Percentiles rank a stretch among this genome's conserved stretches.
These are phyloP conservation scores for Hebeloma cylindrosporum DNA, from an alignment of 768 basidiomycete genomes.

Conservation along the genomic window DNA sequence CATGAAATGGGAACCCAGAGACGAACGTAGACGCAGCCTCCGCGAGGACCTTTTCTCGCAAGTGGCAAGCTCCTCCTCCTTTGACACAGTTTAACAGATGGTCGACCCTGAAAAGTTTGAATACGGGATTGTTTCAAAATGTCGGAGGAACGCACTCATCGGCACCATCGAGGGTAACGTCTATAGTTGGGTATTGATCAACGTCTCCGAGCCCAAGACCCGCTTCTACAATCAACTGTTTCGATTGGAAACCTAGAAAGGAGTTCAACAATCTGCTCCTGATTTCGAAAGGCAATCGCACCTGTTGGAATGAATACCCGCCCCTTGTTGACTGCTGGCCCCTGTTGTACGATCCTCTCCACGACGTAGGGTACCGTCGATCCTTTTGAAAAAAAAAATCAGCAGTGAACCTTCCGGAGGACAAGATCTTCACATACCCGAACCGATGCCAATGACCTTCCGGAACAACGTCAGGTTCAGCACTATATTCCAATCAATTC, in stretches of 20 bases:
- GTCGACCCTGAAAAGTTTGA: constrained; percentile 66
- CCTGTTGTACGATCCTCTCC: constrained; percentile 88
- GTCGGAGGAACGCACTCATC: constrained; percentile 71
- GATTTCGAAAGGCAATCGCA: constrained; percentile 25
- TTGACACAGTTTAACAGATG: constrained; percentile 88
- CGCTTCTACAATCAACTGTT: constrained; percentile 85
- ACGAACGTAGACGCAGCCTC: constrained; percentile 88
- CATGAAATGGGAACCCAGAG: constrained; percentile 3
- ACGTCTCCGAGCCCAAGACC: constrained; percentile 83
- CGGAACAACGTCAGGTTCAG: background rate
- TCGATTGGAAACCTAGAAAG: constrained; percentile 83
- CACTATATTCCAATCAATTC: background rate
- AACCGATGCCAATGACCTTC: constrained; percentile 89
- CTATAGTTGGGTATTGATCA: constrained; percentile 83
- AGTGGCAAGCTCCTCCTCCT: constrained; percentile 94
- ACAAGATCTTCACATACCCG: constrained; percentile 47
- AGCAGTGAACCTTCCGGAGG: background rate
- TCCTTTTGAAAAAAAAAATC: constrained; percentile 42
- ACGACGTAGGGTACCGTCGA: constrained; percentile 97
- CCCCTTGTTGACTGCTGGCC: constrained; percentile 66
- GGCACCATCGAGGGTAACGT: constrained; percentile 97
- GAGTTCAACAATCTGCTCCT: constrained; percentile 1
- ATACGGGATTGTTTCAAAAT: background rate
- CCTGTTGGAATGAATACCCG: constrained; percentile 92
- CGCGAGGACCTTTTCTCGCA: constrained; percentile 96